Base-by-base conservation (phyloP, 495 filamentous ascomycete genomes). In the Penicillium diatomitis region DNA sequence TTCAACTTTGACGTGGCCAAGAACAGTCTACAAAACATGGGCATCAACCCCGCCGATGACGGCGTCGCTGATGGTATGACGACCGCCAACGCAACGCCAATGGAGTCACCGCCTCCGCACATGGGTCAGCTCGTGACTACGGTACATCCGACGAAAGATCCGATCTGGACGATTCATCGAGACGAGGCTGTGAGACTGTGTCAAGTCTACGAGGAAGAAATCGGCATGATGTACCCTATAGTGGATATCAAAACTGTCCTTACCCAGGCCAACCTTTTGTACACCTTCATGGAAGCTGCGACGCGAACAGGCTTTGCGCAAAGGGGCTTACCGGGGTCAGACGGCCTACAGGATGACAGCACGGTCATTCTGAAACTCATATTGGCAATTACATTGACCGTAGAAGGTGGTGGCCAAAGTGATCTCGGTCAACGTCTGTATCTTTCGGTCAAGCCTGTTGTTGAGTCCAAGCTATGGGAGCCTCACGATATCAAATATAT, bases 1-100 rank as follows among this genome's bases (percentile, higher is more conserved):
- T 96, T 89, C 70, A 90, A 83, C 53, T 81, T 96, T 48, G 85
- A 89, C 53, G 85, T 95, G 4, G 90, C 90, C 27, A 88, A 87
- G 61, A 87, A 82, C 36, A 95, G 88, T 11, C 67, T 96, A 27
- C 86, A 91, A 53, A 88, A 80, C 48, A 94, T 96, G 88, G 90
- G 89, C 2, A 90, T 94, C 49, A 56, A 69, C 3, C 60, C 63
- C 8, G 63, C 63, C 9, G 83, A 85, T 39, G 77, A 78, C 42
- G 72, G 57, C 31, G 78, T 81, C 29, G 73, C 79, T n/a, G 78
- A 82, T 56, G 75, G 75, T 33, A 66, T 73, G 34, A 69, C 68
- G 2, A 74, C 74, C 2, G 72, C 72, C 12, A 72, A 75, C 51
- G 75, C 61, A 20, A 70, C 74, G 9, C 76, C 75, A 0, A 68